Percentiles rank a stretch among this genome's conserved stretches.
Evolutionary conservation across 1,284 basidiomycete species (phyloP).

Genomic region (Pyrrhoderma lamaoense): DNA sequence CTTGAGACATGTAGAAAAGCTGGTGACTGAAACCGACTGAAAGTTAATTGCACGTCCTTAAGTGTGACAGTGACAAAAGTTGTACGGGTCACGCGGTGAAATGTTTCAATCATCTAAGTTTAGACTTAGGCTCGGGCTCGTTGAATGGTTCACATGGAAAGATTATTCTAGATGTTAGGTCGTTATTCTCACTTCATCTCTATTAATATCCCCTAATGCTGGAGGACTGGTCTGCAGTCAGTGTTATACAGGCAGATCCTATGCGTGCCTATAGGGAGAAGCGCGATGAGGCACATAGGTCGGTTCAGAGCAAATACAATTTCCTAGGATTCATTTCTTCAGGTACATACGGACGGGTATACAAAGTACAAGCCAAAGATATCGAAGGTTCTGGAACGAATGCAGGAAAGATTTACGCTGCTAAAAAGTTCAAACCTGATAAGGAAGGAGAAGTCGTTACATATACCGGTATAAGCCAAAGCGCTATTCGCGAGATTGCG

Average conservation of each 20-base stretch:
- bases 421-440: constrained; percentile 99
- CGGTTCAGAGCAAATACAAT: constrained; percentile 76
- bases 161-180: too few species aligned
- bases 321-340: constrained; percentile 98
- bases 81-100: background rate
- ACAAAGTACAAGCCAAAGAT: constrained; percentile 83
- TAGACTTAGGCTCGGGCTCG: background rate
- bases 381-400: constrained; percentile 29
- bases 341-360: constrained; percentile 96
- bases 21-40: background rate
- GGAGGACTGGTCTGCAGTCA: constrained; percentile 27
- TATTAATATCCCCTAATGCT: constrained; percentile 21
- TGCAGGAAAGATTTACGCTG: constrained; percentile 75
- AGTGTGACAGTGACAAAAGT: background rate
- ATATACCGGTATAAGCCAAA: constrained; percentile 97
- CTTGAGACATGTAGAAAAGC: constrained; percentile 23
- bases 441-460: constrained; percentile 92
- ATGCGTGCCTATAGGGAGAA: constrained; percentile 84
- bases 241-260: constrained; percentile 48
- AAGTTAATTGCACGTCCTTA: background rate
- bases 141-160: background rate
- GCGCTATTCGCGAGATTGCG: constrained; percentile 93
- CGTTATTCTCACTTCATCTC: too few species aligned
- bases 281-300: constrained; percentile 59
- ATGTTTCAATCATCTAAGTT: too few species aligned